phyloP scores from a whole-genome alignment of 2,329 filamentous ascomycete genomes.

The Phyllosticta citrichinensis region DNA sequence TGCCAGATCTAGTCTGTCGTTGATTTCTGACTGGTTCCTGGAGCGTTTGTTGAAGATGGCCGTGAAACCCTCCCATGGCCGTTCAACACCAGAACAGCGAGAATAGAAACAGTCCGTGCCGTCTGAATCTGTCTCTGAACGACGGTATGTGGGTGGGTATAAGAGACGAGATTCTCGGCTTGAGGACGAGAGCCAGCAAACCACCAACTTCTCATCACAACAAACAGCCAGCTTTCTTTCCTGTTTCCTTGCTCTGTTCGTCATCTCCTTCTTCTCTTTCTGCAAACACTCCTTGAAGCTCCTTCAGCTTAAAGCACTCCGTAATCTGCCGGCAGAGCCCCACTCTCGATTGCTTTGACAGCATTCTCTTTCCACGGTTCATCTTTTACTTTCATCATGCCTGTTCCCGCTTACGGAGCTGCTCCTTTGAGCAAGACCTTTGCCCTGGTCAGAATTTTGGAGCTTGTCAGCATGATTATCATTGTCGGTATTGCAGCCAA shows the following conservation, averaged over 20 bases:
- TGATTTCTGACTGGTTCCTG: conserved; percentile 4
- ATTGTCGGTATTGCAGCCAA: conserved; percentile 74
- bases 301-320: conserved; percentile 18
- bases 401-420: conserved; percentile 55
- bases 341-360: conserved; percentile 6
- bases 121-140: background rate
- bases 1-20: background rate
- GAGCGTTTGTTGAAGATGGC: conserved; percentile 3
- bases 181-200: background rate
- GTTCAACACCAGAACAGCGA: background rate
- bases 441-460: conserved; percentile 59
- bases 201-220: conserved; percentile 16
- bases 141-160: background rate
- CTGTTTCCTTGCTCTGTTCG: conserved; percentile 25
- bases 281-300: conserved; percentile 8
- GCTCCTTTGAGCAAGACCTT: conserved; percentile 63
- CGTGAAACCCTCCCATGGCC: conserved; percentile 3
- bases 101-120: conserved; percentile 9
- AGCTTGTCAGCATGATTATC: conserved; percentile 60
- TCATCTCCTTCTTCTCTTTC: conserved; percentile 20
- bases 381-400: conserved; percentile 30
- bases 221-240: conserved; percentile 17
- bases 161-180: background rate
- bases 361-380: background rate
- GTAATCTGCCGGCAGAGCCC: conserved; percentile 27